phyloP scores from a whole-genome alignment of 352 stramenopile genomes.

The Vaucheria bursata region DNA sequence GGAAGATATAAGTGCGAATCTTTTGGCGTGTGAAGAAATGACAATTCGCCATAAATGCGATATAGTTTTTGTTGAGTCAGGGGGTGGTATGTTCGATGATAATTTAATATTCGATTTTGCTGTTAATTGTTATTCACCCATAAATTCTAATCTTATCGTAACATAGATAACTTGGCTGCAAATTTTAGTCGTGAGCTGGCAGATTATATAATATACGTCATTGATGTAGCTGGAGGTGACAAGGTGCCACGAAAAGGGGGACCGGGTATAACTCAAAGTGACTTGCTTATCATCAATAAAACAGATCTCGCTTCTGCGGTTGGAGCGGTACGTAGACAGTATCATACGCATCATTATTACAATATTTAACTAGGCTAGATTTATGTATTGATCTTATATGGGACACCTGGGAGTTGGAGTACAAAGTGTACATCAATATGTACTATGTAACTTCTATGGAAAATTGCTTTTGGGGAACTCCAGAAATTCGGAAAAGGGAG shows the following conservation, averaged over 20 bases:
- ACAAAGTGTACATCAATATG: too few relatives aligned
- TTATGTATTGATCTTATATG: too few relatives aligned
- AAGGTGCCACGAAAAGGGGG: constrained; percentile 95
- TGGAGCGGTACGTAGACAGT: constrained; percentile 57
- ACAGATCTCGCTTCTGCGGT: constrained; percentile 92
- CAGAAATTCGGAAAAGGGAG: too few relatives aligned
- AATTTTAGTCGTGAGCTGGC: constrained; percentile 94
- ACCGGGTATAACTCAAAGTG: constrained; percentile 89
- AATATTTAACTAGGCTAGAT: too few relatives aligned
- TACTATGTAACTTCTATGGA: too few relatives aligned
- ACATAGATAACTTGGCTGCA: constrained; percentile 85
- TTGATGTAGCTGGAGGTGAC: constrained; percentile 93
- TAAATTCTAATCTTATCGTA: background rate
- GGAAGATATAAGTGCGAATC: constrained; percentile 93
- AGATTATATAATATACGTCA: constrained; percentile 98
- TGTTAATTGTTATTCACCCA: background rate
- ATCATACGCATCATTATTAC: too few relatives aligned
- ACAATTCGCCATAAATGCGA: constrained; percentile 73
- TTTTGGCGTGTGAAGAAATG: constrained; percentile 86
- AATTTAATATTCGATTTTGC: background rate
- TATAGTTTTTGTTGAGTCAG: constrained; percentile 76
- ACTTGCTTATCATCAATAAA: constrained; percentile 97
- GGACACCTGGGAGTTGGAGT: too few relatives aligned
- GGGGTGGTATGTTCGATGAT: constrained; percentile 56
- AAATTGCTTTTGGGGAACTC: too few relatives aligned